phyloP scores from a whole-genome alignment of 2,329 filamentous ascomycete species.

The Lecanoromycetidae sp. region DNA sequence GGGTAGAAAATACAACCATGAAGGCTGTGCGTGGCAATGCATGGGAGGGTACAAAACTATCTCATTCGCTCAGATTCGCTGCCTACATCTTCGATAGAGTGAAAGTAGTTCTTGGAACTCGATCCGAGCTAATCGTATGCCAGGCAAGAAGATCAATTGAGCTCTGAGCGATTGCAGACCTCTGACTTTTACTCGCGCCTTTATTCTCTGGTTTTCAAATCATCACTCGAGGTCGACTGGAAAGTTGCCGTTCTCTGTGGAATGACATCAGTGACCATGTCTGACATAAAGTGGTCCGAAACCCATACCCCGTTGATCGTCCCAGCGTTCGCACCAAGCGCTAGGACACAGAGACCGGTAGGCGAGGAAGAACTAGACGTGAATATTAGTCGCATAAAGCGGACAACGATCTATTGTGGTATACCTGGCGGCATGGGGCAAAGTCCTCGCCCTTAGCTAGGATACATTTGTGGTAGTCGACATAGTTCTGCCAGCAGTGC shows the following conservation, averaged over 20 bases:
- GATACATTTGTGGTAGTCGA: constrained; percentile 99
- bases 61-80: too few relatives aligned
- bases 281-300: background rate
- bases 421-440: constrained; percentile 88
- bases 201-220: too few relatives aligned
- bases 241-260: constrained; percentile 44
- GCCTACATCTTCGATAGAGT: too few relatives aligned
- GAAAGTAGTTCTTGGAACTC: too few relatives aligned
- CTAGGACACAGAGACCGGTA: constrained; percentile 97
- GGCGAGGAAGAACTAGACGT: constrained; percentile 74
- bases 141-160: too few relatives aligned
- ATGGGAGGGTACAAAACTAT: too few relatives aligned
- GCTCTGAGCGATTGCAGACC: too few relatives aligned
- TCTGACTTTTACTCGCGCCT: too few relatives aligned
- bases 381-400: background rate
- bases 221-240: constrained; percentile 26
- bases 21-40: too few relatives aligned
- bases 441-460: constrained; percentile 97
- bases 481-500: constrained; percentile 99
- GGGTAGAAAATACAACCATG: background rate
- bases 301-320: constrained; percentile 76
- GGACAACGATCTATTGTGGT: constrained; percentile 11
- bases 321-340: constrained; percentile 88
- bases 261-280: background rate
- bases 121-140: too few relatives aligned